phyloP scores from a whole-genome alignment of 179 eudicot genomes.

The Silene vulgaris region DNA sequence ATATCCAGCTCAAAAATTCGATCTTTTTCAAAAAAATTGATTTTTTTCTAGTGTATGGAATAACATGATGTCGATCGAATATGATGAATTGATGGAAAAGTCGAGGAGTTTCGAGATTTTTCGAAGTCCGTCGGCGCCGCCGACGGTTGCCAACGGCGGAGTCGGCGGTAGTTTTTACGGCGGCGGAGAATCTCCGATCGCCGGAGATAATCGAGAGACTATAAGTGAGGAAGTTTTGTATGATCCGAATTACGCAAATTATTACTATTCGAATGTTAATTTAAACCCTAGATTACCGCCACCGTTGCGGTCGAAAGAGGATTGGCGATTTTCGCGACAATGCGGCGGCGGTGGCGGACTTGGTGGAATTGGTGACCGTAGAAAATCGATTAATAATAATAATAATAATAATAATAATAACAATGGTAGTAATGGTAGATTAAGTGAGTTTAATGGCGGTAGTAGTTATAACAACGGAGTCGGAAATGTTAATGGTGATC shows the following conservation, averaged over 20 bases:
- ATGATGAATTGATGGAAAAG: constrained; percentile 53
- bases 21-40: neutral
- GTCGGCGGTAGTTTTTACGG: constrained; percentile 52
- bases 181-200: constrained; percentile 38
- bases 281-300: constrained; percentile 96
- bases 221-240: constrained; percentile 82
- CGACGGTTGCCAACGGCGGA: constrained; percentile 83
- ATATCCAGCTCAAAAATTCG: constrained; percentile 1
- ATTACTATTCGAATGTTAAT: constrained; percentile 80
- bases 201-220: constrained; percentile 32
- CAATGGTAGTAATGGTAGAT: constrained; percentile 39
- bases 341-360: constrained; percentile 52
- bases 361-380: constrained; percentile 83
- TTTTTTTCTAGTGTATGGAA: constrained; percentile 20
- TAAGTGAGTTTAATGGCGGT: constrained; percentile 30
- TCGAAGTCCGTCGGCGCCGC: constrained; percentile 92
- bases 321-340: constrained; percentile 80
- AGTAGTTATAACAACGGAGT: constrained; percentile 21
- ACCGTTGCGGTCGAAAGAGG: constrained; percentile 87
- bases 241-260: constrained; percentile 80
- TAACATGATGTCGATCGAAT: constrained; percentile 35
- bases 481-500: constrained; percentile 28
- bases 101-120: constrained; percentile 54
- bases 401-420: neutral
- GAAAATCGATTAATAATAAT: constrained; percentile 40